These are phyloP conservation scores for Agaricus sinodeliciosus DNA, from an alignment of 768 basidiomycete genomes.

Conservation along the genomic window DNA sequence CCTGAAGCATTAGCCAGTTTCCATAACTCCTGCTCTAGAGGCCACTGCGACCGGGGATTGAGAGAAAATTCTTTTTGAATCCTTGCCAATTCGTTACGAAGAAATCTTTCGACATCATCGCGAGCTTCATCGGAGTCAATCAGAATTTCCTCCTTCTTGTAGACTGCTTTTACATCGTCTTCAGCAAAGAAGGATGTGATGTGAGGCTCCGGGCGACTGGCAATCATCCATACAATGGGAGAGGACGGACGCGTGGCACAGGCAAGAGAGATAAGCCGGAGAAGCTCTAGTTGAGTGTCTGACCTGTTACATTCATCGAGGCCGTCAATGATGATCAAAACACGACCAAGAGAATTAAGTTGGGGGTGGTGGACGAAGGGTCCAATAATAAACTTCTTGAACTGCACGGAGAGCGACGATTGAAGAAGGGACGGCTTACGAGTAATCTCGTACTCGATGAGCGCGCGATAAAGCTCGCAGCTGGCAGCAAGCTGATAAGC, in stretches of 20 bases:
- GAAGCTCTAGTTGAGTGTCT: neutral
- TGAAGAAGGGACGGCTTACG: neutral
- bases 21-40: neutral
- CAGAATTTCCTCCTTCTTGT: neutral
- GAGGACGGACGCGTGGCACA: neutral
- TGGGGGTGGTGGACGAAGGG: too few relatives aligned
- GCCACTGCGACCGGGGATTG: neutral
- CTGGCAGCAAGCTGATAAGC: neutral
- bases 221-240: slow-evolving; percentile 1
- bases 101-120: neutral
- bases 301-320: neutral
- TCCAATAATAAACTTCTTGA: too few relatives aligned
- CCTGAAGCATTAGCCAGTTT: neutral
- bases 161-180: neutral
- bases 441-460: neutral
- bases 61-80: neutral
- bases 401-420: too few relatives aligned
- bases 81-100: neutral
- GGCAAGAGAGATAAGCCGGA: neutral
- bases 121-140: neutral
- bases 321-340: neutral
- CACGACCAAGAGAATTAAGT: too few relatives aligned
- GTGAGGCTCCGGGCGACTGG: neutral
- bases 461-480: neutral
- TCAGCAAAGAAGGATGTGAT: neutral